These are phyloP conservation scores for Ceratocystis alfenasii DNA, from an alignment of 2,329 filamentous ascomycete species.

Conservation along the genomic window DNA sequence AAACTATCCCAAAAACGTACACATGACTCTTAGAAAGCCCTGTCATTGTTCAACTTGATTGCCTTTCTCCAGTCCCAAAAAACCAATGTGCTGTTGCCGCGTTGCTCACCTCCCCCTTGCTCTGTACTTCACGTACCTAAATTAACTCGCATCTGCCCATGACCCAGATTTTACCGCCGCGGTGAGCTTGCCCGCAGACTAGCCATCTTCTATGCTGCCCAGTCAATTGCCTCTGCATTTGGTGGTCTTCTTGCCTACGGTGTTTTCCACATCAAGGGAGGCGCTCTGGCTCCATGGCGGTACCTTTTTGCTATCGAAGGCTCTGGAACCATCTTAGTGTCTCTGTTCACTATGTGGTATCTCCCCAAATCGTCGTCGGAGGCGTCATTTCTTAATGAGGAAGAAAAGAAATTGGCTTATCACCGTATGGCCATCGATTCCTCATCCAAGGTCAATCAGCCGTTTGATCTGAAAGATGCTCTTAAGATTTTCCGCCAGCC, in stretches of 20 bases:
- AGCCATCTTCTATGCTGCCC: conserved; percentile 64
- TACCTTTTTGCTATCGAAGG: conserved; percentile 46
- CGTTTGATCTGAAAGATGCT: conserved; percentile 40
- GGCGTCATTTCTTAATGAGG: conserved; percentile 52
- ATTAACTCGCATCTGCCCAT: too few species aligned
- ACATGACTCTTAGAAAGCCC: background rate
- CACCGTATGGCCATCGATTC: conserved; percentile 66
- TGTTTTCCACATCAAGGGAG: conserved; percentile 37
- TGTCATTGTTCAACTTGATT: too few species aligned
- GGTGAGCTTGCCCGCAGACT: conserved; percentile 35
- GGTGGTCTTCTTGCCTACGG: conserved; percentile 38
- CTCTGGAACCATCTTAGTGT: conserved; percentile 45
- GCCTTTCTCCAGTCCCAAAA: background rate
- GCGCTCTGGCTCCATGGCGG: conserved; percentile 34
- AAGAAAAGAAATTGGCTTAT: conserved; percentile 56
- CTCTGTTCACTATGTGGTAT: conserved; percentile 56
- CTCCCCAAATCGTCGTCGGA: conserved; percentile 53
- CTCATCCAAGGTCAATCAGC: conserved; percentile 47
- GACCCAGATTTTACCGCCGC: conserved; percentile 37
- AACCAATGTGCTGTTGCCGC: background rate
- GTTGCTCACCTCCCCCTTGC: background rate
- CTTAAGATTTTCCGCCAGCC: conserved; percentile 42
- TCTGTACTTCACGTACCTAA: background rate
- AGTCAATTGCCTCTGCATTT: conserved; percentile 56
- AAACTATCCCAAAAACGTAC: background rate